Evolutionary conservation across 2,329 filamentous ascomycete genomes (phyloP), one percentile per base, ranked within the genome.

Genomic region (Penicillium sp.): DNA sequence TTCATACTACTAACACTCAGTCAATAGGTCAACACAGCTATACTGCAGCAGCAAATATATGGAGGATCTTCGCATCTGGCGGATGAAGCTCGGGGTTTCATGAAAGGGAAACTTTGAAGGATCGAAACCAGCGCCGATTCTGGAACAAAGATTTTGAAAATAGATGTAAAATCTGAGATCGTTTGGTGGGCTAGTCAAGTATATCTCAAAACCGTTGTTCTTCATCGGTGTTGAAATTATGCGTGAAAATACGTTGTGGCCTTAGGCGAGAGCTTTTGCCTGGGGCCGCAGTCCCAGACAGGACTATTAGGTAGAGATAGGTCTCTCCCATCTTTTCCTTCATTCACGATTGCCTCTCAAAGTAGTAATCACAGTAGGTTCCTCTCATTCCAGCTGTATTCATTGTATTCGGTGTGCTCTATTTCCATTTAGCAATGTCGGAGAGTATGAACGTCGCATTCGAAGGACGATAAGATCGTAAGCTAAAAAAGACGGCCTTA

Each of bases 1-100:
- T 5, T 10, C 7, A 4, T 41, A 6, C 11, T 16, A 8, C 21
- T 25, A 16, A 41, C 40, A 41, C 40, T 25, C 7, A 23, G 6
- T 33, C 10, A 15, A 15, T 13, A 50, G 48, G 11, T 50, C 2
- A 50, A 50, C 21, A 39, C 48, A 4, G 29, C 10, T 6, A 31
- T 40, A 21, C 15, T 50, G 25, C 38, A 25, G 10, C 48, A 50
- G 13, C 48, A 33, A 25, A 50, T 50, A 33, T 41, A 41, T n/a
- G 21, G 25, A 19, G 27, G 48, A 31, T 9, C 25, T 13, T n/a
- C 13, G 10, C 8, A 41, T 16, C 13, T 23, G 4, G 13, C 13
- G 6, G 39, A 23, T 16, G 13, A 16, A 25, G 4, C 7, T 23
- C 7, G 2, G 7, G 23, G 16, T 29, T 19, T 25, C 5, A 27